A percentile compares a stretch with the other conserved stretches of the same genome.
Conservation (phyloP, 805 yeast species). For the Wickerhamomyces hampshirensis region DNA sequence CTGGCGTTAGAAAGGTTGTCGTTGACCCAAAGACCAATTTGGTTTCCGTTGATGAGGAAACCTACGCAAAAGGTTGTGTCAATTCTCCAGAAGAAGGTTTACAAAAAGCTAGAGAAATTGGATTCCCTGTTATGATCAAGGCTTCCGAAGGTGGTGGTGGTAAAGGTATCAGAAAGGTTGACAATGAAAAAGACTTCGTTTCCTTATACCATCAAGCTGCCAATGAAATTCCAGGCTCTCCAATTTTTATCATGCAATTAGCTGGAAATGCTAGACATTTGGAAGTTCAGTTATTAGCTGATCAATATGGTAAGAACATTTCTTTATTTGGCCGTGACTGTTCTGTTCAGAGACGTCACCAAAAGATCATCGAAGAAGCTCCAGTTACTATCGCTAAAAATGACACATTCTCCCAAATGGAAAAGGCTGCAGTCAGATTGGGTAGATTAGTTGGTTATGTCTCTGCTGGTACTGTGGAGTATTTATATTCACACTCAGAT, state of each 20-base stretch:
- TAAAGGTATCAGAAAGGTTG: constrained; percentile 98
- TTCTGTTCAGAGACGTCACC: constrained; percentile 99
- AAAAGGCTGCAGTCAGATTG: constrained; percentile 93
- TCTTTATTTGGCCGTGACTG: constrained; percentile 98
- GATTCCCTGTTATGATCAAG: constrained; percentile 98
- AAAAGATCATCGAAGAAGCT: constrained; percentile 98
- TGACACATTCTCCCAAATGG: constrained; percentile 87
- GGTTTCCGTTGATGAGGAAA: constrained; percentile 82
- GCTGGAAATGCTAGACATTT: constrained; percentile 98
- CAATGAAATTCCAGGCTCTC: constrained; percentile 97
- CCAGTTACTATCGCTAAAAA: constrained; percentile 93
- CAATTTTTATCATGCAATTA: constrained; percentile 94
- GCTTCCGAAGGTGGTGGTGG: constrained; percentile 99
- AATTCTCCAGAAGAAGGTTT: constrained; percentile 84
- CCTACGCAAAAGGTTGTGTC: constrained; percentile 88
- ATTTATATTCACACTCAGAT: constrained; percentile 88
- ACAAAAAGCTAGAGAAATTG: constrained; percentile 76
- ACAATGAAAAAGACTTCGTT: constrained; percentile 70
- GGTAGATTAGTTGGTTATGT: constrained; percentile 98
- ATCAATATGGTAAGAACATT: constrained; percentile 96
- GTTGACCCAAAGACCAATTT: constrained; percentile 66
- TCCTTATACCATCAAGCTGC: constrained; percentile 88
- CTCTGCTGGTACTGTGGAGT: constrained; percentile 98
- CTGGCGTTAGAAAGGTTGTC: constrained; percentile 83
- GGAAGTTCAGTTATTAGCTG: constrained; percentile 96